phyloP scores from a whole-genome alignment of 495 filamentous ascomycete genomes.

The Aspergillus homomorphus region DNA sequence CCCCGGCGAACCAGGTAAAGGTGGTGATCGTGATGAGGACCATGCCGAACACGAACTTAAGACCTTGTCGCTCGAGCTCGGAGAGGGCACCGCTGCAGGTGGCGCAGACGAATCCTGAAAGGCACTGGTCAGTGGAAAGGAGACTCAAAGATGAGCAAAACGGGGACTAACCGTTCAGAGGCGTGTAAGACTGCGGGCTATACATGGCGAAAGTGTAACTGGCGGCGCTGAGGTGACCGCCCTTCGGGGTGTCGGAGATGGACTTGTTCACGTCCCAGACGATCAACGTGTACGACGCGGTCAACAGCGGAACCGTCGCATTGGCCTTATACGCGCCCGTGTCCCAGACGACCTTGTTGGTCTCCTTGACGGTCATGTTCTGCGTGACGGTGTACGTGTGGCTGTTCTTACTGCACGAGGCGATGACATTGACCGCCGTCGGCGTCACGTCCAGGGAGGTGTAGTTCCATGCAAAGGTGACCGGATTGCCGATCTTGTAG shows the following conservation, averaged over 20 bases:
- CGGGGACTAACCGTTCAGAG: constrained; percentile 52
- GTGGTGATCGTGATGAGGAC: constrained; percentile 69
- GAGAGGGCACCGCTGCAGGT: constrained; percentile 72
- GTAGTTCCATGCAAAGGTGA: constrained; percentile 95
- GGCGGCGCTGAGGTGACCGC: constrained; percentile 69
- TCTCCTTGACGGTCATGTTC: constrained; percentile 59
- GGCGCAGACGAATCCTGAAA: constrained; percentile 54
- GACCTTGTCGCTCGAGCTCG: constrained; percentile 58
- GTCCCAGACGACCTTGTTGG: constrained; percentile 71
- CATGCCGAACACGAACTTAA: constrained; percentile 76
- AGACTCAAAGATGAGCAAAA: neutral
- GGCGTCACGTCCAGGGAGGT: constrained; percentile 79
- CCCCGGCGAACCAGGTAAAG: constrained; percentile 86
- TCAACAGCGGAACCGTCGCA: constrained; percentile 59
- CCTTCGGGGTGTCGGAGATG: constrained; percentile 56
- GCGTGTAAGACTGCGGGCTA: constrained; percentile 59
- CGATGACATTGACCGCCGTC: constrained; percentile 74
- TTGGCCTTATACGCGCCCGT: constrained; percentile 65
- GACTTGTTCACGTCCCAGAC: constrained; percentile 71
- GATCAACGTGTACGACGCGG: constrained; percentile 78
- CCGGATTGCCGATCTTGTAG: constrained; percentile 82
- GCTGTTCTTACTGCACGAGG: constrained; percentile 67
- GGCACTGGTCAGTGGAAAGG: constrained; percentile 15
- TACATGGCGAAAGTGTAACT: constrained; percentile 82
- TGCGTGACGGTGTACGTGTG: constrained; percentile 63